Evolutionary conservation across 106 monocot species (phyloP).

Genomic region (Apostasia shenzhenica): DNA sequence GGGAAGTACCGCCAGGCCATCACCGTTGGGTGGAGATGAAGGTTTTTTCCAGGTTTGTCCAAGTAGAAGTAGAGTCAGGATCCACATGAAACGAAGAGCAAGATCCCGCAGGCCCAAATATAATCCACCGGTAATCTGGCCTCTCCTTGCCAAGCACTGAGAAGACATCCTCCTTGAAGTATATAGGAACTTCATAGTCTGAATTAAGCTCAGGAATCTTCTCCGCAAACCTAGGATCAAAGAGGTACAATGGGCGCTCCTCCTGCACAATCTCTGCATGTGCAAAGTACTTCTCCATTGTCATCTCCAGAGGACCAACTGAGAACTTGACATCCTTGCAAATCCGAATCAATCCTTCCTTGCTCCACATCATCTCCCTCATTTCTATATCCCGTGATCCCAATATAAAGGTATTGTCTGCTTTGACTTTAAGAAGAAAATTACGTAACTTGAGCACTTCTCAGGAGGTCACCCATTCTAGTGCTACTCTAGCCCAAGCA

Average conservation of each 20-base stretch:
- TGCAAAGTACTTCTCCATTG: constrained; percentile 41
- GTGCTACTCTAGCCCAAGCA: too few species aligned
- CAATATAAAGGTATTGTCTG: too few species aligned
- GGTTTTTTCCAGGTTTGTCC: too few species aligned
- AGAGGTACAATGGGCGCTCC: constrained; percentile 86
- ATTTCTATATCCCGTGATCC: too few species aligned
- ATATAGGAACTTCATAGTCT: too few species aligned
- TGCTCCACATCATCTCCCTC: constrained; percentile 36
- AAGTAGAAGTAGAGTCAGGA: constrained; percentile 85
- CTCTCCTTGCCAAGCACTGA: constrained; percentile 44
- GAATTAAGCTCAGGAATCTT: too few species aligned
- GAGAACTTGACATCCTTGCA: constrained; percentile 50
- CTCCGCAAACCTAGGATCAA: constrained; percentile 83
- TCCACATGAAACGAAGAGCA: constrained; percentile 94
- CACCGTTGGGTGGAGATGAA: too few species aligned
- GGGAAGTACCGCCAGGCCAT: constrained; percentile 87
- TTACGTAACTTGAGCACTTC: too few species aligned
- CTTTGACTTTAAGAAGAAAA: too few species aligned
- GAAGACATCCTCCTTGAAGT: constrained; percentile 80
- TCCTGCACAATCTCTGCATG: constrained; percentile 48
- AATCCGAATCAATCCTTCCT: constrained; percentile 22
- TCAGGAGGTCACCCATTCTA: too few species aligned
- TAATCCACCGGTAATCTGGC: too few species aligned
- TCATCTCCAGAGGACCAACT: constrained; percentile 81
- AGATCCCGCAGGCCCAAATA: constrained; percentile 78